phyloP scores from a whole-genome alignment of 768 basidiomycete genomes.

The Dentipellis fragilis region DNA sequence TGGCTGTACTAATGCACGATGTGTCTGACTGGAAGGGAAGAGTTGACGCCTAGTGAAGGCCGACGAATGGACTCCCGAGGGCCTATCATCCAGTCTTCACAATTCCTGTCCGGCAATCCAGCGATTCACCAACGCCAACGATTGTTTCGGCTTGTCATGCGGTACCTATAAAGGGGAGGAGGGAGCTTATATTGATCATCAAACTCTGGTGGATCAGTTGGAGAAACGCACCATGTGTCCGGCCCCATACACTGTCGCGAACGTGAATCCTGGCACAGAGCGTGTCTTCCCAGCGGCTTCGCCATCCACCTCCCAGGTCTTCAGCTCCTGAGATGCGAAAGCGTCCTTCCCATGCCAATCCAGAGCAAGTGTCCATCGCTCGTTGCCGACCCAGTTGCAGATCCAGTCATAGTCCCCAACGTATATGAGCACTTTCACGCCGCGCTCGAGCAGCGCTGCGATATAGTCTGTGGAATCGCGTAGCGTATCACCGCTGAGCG shows the following conservation, averaged over 20 bases:
- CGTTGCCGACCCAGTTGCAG: slow-evolving; percentile 58
- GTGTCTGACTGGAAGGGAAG: background rate
- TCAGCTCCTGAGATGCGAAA: slow-evolving; percentile 34
- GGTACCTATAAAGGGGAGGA: slow-evolving; percentile 33
- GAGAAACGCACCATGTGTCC: slow-evolving; percentile 53
- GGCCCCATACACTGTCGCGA: slow-evolving; percentile 52
- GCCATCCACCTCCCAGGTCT: slow-evolving; percentile 47
- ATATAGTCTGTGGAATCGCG: slow-evolving; percentile 30
- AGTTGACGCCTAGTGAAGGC: background rate
- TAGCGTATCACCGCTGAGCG: slow-evolving; percentile 28
- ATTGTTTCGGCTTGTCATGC: slow-evolving; percentile 50
- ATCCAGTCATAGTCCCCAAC: slow-evolving; percentile 47
- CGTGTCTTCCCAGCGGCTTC: slow-evolving; percentile 44
- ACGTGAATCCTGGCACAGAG: slow-evolving; percentile 46
- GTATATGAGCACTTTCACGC: slow-evolving; percentile 40
- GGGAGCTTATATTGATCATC: background rate
- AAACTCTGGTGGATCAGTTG: background rate
- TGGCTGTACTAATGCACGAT: background rate
- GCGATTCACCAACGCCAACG: slow-evolving; percentile 36
- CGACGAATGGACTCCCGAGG: background rate
- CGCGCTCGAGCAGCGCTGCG: slow-evolving; percentile 42
- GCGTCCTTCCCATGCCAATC: slow-evolving; percentile 49
- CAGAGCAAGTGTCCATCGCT: slow-evolving; percentile 46
- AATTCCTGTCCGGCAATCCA: slow-evolving; percentile 22
- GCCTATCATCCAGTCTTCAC: slow-evolving; percentile 14